A percentile compares a stretch with the other conserved stretches of the same genome.
Evolutionary conservation across 495 filamentous ascomycete genomes (phyloP).

Genomic region (Cercophora samala): DNA sequence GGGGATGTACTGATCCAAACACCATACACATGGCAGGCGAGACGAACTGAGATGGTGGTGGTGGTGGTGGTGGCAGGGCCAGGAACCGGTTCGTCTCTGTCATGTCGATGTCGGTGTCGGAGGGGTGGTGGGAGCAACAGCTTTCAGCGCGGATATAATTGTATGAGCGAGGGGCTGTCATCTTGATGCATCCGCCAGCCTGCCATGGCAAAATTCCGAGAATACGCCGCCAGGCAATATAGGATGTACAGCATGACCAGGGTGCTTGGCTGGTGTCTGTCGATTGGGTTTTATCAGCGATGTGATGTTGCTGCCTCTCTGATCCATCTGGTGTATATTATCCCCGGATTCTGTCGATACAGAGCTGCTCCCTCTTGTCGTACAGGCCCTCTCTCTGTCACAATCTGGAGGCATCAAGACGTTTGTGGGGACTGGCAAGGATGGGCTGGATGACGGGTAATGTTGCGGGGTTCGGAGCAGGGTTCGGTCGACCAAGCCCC

Average conservation of each 20-base stretch:
- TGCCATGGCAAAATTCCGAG: conserved; percentile 21
- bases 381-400: neutral
- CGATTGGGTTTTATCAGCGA: neutral
- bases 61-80: neutral
- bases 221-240: conserved; percentile 23
- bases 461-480: conserved; percentile 4
- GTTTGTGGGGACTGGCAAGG: neutral
- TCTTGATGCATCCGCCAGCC: neutral
- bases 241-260: neutral
- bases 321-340: neutral
- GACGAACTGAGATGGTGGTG: neutral
- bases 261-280: neutral
- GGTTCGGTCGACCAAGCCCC: conserved; percentile 13
- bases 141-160: conserved; percentile 14
- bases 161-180: conserved; percentile 9
- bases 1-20: conserved; percentile 1
- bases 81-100: neutral
- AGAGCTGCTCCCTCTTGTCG: neutral
- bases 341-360: neutral
- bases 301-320: too few relatives aligned
- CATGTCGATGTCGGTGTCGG: conserved; percentile 1
- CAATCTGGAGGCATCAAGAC: neutral
- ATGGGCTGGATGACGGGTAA: neutral
- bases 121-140: neutral
- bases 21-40: neutral